Percentiles rank a stretch among this genome's conserved stretches.
Conservation (phyloP, 768 basidiomycete genomes). For the Tremella fuciformis region DNA sequence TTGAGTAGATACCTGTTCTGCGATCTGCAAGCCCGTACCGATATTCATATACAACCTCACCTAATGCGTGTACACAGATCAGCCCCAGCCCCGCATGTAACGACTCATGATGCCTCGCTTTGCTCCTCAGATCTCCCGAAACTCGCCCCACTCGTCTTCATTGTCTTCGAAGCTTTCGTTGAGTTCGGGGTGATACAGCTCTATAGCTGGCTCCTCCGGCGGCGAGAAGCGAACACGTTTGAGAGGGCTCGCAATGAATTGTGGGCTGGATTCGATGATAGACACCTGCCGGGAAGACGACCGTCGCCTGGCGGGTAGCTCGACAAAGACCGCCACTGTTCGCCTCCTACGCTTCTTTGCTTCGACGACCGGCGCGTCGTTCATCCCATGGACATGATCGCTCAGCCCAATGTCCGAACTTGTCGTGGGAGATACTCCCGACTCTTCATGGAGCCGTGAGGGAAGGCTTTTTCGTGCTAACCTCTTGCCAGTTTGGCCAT, state of each 20-base stretch:
- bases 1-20: background rate
- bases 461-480: background rate
- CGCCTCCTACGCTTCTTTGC: too few species aligned
- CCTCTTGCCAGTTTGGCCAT: background rate
- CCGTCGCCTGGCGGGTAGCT: background rate
- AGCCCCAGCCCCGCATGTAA: background rate
- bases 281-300: background rate
- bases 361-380: too few species aligned
- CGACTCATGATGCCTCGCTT: background rate
- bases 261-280: background rate
- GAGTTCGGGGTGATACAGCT: background rate
- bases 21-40: background rate
- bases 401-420: too few species aligned
- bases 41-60: background rate
- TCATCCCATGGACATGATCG: too few species aligned
- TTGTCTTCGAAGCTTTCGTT: too few species aligned
- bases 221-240: background rate
- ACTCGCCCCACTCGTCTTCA: constrained; percentile 8
- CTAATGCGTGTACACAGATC: too few species aligned
- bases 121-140: constrained; percentile 1
- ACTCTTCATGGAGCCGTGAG: too few species aligned
- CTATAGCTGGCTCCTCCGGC: background rate
- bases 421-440: too few species aligned
- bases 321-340: background rate
- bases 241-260: background rate